Evolutionary conservation across 2,329 filamentous ascomycete species (phyloP).

Genomic region (Trichophyton mentagrophytes): DNA sequence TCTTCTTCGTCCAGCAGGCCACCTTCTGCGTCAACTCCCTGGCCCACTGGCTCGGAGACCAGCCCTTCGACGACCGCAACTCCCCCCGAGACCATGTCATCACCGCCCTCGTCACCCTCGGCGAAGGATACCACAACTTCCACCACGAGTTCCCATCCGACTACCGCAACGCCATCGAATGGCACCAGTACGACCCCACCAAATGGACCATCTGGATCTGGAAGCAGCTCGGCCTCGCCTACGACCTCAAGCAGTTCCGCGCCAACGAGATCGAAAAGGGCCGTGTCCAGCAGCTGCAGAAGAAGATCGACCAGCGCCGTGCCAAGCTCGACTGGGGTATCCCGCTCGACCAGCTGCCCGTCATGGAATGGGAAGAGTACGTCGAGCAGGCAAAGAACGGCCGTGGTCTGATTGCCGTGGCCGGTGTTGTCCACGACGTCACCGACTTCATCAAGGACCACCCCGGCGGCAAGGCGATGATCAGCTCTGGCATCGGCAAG

Average conservation of each 20-base stretch:
- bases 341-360: constrained; percentile 71
- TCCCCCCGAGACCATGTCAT: constrained; percentile 78
- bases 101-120: constrained; percentile 72
- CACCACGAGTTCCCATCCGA: constrained; percentile 90
- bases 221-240: constrained; percentile 74
- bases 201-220: constrained; percentile 79
- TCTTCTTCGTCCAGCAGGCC: constrained; percentile 83
- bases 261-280: constrained; percentile 88
- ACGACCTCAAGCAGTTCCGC: constrained; percentile 82
- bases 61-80: constrained; percentile 88
- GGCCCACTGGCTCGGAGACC: constrained; percentile 81
- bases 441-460: constrained; percentile 76
- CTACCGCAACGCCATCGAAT: constrained; percentile 83
- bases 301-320: constrained; percentile 85
- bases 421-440: constrained; percentile 77
- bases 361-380: constrained; percentile 78
- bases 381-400: constrained; percentile 65
- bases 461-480: constrained; percentile 80
- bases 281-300: constrained; percentile 74
- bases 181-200: constrained; percentile 84
- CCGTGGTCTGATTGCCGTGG: constrained; percentile 62
- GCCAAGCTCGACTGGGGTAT: constrained; percentile 72
- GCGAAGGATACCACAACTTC: constrained; percentile 90
- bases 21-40: constrained; percentile 90
- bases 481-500: constrained; percentile 69